Evolutionary conservation across 768 basidiomycete species (phyloP), one percentile per base, ranked within the genome.

Genomic region (Neoboletus magnificus): DNA sequence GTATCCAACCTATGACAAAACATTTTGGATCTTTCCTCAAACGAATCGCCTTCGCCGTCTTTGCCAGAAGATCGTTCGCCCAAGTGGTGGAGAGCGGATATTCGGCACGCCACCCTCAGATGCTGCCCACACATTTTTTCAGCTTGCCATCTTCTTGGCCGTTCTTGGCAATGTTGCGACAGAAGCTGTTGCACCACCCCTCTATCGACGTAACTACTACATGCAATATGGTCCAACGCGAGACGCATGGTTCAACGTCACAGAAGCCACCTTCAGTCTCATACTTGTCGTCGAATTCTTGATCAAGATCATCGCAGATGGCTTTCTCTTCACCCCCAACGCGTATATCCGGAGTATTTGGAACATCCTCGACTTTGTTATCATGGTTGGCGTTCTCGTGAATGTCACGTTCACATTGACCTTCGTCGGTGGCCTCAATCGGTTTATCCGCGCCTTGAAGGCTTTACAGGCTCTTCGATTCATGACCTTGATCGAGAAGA

Each of bases 251-350:
- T 98, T 93, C 70, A 88, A 91, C 65, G 74, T 95, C 50, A 81
- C 86, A 4, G 93, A 97, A 66, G 76, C 81, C 0, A 73, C 80
- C 0, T 87, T 97, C 54, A 87, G 86, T 0, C 72, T 87, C 59
- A 73, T 79, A 5, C 83, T 96, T 22, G 73, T 95, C 42, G 60
- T 85, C 53, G 96, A 98, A 66, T 93, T 94, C 63, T 50, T 87
- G 59, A 84, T 97, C 83, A 98, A 98, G 73, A 73, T 94, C 67
- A 75, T 93, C 45, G 96, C 96, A 1, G 96, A 98, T 65, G 96
- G 96, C 0, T 89, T 96, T 70, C 66, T 89, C 15, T 93, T 94
- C 73, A 86, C 90, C 0, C 93, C 93, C 0, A 94, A 94, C 62
- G 93, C 93, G 0, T 98, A 98, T 67, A 70, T 97, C 29, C 86